Evolutionary conservation across 2,329 filamentous ascomycete species (phyloP).

Genomic region (Hirsutella thompsonii): DNA sequence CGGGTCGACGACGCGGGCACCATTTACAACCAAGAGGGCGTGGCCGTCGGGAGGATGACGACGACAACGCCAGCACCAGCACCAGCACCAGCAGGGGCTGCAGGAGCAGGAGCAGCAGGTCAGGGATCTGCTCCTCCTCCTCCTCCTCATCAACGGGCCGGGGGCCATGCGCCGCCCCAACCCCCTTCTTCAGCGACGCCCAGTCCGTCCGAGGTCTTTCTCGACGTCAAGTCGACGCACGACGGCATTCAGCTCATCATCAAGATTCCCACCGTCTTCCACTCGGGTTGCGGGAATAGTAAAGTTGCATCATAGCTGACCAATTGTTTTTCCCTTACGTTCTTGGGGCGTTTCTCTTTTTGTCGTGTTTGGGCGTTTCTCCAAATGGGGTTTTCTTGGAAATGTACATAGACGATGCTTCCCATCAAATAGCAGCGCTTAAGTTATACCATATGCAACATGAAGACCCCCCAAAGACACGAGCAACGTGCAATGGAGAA

Average conservation of each 20-base stretch:
- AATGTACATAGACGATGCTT: too few relatives aligned
- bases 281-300: slow-evolving; percentile 5
- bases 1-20: slow-evolving; percentile 44
- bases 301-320: too few relatives aligned
- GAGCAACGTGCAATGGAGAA: too few relatives aligned
- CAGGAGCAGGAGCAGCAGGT: slow-evolving; percentile 8
- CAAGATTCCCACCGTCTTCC: slow-evolving; percentile 43
- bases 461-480: too few relatives aligned
- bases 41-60: slow-evolving; percentile 50
- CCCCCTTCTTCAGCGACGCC: slow-evolving; percentile 12
- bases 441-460: too few relatives aligned
- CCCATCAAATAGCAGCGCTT: too few relatives aligned
- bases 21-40: slow-evolving; percentile 42
- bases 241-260: slow-evolving; percentile 45
- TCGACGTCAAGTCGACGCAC: slow-evolving; percentile 44
- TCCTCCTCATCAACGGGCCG: too few relatives aligned
- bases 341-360: too few relatives aligned
- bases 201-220: slow-evolving; percentile 38
- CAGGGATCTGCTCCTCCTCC: neutral
- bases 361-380: too few relatives aligned
- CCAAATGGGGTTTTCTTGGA: too few relatives aligned
- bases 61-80: slow-evolving; percentile 22
- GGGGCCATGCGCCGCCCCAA: slow-evolving; percentile 10
- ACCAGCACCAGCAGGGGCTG: slow-evolving; percentile 12
- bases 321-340: too few relatives aligned